Evolutionary conservation across 345 rosid species (phyloP).

Genomic region (Nasturtium officinale): DNA sequence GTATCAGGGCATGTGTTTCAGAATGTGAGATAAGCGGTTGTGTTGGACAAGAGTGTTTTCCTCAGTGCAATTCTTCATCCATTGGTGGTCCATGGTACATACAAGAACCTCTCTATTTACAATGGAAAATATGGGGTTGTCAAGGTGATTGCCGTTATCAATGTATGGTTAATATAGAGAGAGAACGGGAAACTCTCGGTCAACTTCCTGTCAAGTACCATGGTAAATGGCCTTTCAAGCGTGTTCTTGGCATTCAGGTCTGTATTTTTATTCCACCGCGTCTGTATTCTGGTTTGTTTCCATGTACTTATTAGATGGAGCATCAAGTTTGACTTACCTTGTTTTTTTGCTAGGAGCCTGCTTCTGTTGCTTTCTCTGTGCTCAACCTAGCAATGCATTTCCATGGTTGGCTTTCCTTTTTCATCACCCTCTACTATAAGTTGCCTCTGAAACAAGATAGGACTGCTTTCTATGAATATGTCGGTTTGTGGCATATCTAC

Average conservation of each 20-base stretch:
- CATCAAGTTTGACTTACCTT: slow-evolving; percentile 5
- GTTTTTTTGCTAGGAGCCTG: slow-evolving; percentile 56
- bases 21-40: slow-evolving; percentile 71
- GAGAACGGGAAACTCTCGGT: slow-evolving; percentile 54
- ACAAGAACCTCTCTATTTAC: slow-evolving; percentile 66
- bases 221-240: slow-evolving; percentile 86
- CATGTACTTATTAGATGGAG: slow-evolving; percentile 12
- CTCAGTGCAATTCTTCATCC: slow-evolving; percentile 62
- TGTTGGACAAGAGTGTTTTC: slow-evolving; percentile 62
- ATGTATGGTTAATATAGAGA: slow-evolving; percentile 71
- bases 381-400: slow-evolving; percentile 76
- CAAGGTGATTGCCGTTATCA: slow-evolving; percentile 71
- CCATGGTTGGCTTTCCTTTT: slow-evolving; percentile 80
- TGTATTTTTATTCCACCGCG: slow-evolving; percentile 13
- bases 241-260: slow-evolving; percentile 74
- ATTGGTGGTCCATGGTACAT: slow-evolving; percentile 66
- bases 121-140: slow-evolving; percentile 77
- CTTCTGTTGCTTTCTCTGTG: slow-evolving; percentile 72
- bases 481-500: slow-evolving; percentile 68
- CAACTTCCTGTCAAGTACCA: slow-evolving; percentile 66
- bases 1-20: slow-evolving; percentile 57
- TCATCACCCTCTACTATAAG: slow-evolving; percentile 63
- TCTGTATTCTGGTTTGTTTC: neutral
- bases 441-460: slow-evolving; percentile 58
- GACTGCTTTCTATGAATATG: slow-evolving; percentile 62